Base-by-base conservation (phyloP, 2,329 filamentous ascomycete genomes). In the Talaromyces sp. region DNA sequence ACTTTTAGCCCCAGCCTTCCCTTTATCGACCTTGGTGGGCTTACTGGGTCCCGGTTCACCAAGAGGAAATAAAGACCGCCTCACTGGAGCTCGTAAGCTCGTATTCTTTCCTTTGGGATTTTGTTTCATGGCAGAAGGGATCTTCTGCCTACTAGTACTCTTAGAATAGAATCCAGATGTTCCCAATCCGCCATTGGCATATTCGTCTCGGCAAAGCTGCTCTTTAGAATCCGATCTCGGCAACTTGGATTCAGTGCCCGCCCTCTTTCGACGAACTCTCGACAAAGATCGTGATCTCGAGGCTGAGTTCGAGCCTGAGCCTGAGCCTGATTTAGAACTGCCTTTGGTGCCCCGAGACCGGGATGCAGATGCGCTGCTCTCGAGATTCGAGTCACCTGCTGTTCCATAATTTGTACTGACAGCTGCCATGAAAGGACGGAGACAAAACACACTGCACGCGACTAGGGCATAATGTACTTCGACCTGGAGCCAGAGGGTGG, bases 401-500 rank as follows among this genome's bases (percentile, higher is more conserved):
- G 65, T 70, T 4, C 69, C 69, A 33, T 72, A 72, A 30, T 70
- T 68, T 1, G 69, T 72, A 45, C 68, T 71, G 9, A 72, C 68
- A 7, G 70, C 70, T 8, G 63, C 64, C 62, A 74, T 70, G 50
- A 75, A 74, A 0, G 70, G 68, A 0, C 70, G 64, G 2, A 75
- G 63, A 46, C 64, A 70, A 55, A 73, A 73, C 7, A 70, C 61
- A 10, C 70, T 72, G 58, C 70, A 73, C 13, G 70, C 67, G 22
- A 72, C 62, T 7, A 74, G 64, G 44, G 69, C 63, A 48, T 70
- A 74, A 54, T 68, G 56, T 9, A 74, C 57, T 54, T 73, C 63
- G 20, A 66, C 67, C 55, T 74, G 71, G 20, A 67, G 63, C 70
- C 70, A 75, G 45, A 72, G 61, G 7, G 68, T 64, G 30, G 73